phyloP scores from a whole-genome alignment of 768 basidiomycete species.

The Lyophyllum semitale region DNA sequence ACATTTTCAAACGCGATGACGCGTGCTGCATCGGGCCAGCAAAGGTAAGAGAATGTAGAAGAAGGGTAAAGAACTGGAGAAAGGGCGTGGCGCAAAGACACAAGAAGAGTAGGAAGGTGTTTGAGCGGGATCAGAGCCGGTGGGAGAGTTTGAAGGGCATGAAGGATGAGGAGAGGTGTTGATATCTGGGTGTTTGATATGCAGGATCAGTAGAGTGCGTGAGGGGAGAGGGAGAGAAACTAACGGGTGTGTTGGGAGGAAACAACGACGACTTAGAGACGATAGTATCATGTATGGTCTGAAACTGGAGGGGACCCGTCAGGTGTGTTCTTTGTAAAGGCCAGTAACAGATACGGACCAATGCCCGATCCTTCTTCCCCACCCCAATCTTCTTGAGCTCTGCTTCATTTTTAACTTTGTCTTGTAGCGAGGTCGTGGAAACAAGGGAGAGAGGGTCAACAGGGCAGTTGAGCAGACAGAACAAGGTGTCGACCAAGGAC shows the following conservation, averaged over 20 bases:
- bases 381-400: constrained; percentile 56
- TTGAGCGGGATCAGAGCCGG: constrained; percentile 37
- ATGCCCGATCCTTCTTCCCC: constrained; percentile 54
- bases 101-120: constrained; percentile 36
- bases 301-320: constrained; percentile 27
- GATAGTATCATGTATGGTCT: constrained; percentile 36
- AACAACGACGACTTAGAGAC: constrained; percentile 37
- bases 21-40: constrained; percentile 25
- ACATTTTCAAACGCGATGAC: constrained; percentile 42
- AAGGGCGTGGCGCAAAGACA: constrained; percentile 29
- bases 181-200: constrained; percentile 40
- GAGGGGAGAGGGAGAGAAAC: constrained; percentile 12
- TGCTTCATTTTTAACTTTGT: constrained; percentile 26
- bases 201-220: not conserved
- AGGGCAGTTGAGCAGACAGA: constrained; percentile 37
- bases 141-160: constrained; percentile 50
- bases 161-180: constrained; percentile 53
- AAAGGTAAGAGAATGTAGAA: constrained; percentile 37
- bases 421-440: constrained; percentile 20
- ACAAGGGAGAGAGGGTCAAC: constrained; percentile 54
- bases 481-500: constrained; percentile 42
- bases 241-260: constrained; percentile 32
- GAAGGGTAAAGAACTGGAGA: constrained; percentile 36
- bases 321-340: not conserved
- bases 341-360: constrained; percentile 40